Evolutionary conservation across 2,329 filamentous ascomycete genomes (phyloP), one percentile per base, ranked within the genome.

Genomic region (Colletotrichum ledebouriae): DNA sequence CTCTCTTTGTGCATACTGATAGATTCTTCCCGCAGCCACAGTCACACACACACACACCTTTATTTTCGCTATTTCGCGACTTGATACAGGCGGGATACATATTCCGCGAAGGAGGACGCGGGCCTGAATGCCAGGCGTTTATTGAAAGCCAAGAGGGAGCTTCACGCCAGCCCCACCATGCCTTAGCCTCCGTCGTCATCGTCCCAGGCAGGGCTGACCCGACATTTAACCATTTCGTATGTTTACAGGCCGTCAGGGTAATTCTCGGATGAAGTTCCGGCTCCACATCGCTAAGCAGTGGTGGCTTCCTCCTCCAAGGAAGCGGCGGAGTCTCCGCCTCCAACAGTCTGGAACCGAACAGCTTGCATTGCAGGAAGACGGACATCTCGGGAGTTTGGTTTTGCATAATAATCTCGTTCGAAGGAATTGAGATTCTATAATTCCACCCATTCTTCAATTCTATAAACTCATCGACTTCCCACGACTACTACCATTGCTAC

Each of bases 281-380:
- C 37, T 39, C 37, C 13, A 11, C 37, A 39, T 39, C 6, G 34
- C 25, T 5, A 25, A 12, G 22, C 3, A 22, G 22, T 3, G 22
- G 22, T 10, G 3, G 12, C 34, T 39, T 39, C 37, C 37, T 39
- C 11, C 7, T 15, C 9, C 7, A 7, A 9, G 17, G 11, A 13
- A 29, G 10, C 12, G 25, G 15, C 60, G 60, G 60, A 49, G 60
- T 20, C 52, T 63, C 60, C 60, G 50, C 60, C 29, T 20, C 13
- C 5, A 10, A 13, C 50, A 20, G 15, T 41, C 44, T 33, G 20
- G 11, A 37, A 61, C 6, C 29, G 29, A 15, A 22, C 22, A 44
- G 34, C 33, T 52, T 52, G 34, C 20, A 44, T 33, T 46, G 39
- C 17, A 11, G 4, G 20, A 22, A 6, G 17, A 55, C 12, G 13